A percentile compares a stretch with the other conserved stretches of the same genome.
These are phyloP conservation scores for Solanum dulcamara DNA, from an alignment of 257 asterid genomes.

Conservation along the genomic window DNA sequence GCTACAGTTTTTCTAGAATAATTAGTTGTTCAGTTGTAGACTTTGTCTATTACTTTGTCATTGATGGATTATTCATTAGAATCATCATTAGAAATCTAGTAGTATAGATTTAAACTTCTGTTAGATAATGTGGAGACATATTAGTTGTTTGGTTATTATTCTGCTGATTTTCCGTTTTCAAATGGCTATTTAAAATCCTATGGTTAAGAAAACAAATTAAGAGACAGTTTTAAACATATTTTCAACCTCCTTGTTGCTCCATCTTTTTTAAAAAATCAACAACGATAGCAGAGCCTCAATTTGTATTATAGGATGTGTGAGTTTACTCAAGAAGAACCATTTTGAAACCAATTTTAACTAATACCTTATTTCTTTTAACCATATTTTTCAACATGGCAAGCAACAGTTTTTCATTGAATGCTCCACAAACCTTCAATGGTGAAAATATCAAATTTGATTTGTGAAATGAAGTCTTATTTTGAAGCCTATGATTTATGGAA, in stretches of 20 bases:
- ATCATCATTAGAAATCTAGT: neutral
- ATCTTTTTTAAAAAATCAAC: neutral
- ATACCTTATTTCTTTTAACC: neutral
- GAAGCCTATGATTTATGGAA: neutral
- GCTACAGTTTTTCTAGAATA: neutral
- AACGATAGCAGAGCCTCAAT: neutral
- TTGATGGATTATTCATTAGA: neutral
- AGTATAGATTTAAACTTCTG: neutral
- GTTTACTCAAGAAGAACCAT: neutral
- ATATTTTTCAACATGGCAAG: neutral
- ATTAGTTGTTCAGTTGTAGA: neutral
- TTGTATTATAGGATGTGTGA: neutral
- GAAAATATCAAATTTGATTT: neutral
- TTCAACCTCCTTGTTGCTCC: neutral
- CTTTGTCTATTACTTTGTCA: neutral
- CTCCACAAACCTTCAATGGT: neutral
- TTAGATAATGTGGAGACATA: neutral
- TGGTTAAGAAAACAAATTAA: neutral
- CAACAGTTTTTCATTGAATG: neutral
- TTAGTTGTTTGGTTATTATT: neutral
- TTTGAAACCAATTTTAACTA: neutral
- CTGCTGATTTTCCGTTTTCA: neutral
- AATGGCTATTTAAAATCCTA: neutral
- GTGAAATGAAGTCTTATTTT: neutral
- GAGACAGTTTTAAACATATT: neutral